Conservation (phyloP, 2,329 filamentous ascomycete species). For the Chrysoporthe austroafricana region DNA sequence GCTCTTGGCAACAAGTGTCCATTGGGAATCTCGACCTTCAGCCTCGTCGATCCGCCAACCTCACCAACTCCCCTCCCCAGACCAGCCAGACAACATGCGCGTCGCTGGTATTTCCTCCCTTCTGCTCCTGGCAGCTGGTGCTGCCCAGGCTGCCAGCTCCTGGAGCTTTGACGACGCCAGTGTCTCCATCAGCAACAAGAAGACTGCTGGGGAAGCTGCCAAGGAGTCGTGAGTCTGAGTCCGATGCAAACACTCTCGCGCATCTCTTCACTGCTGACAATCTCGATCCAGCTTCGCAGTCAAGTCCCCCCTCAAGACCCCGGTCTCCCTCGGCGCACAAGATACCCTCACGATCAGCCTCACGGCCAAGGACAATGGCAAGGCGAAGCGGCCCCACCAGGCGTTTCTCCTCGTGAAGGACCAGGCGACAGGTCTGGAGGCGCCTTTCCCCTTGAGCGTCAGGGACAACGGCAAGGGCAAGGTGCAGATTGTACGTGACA, state of each 20-base stretch:
- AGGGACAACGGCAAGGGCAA: conserved; percentile 89
- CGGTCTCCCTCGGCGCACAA: conserved; percentile 65
- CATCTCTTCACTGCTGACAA: conserved; percentile 31
- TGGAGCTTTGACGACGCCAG: conserved; percentile 78
- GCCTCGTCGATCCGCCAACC: conserved; percentile 20
- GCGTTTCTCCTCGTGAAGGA: conserved; percentile 87
- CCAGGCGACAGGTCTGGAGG: conserved; percentile 74
- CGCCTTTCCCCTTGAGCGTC: conserved; percentile 80
- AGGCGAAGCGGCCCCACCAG: conserved; percentile 86
- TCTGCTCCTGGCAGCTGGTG: conserved; percentile 53
- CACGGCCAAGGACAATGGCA: conserved; percentile 78
- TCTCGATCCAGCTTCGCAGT: conserved; percentile 56
- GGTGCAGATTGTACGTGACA: conserved; percentile 74
- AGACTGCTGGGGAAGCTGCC: conserved; percentile 55
- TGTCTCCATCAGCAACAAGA: conserved; percentile 68
- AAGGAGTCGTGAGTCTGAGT: conserved; percentile 66
- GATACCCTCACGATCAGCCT: conserved; percentile 83
- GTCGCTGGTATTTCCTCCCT: conserved; percentile 46
- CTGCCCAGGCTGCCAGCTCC: conserved; percentile 57
- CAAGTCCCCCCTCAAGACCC: conserved; percentile 62
- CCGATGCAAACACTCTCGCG: not conserved
- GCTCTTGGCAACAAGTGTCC: conserved; percentile 24
- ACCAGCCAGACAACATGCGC: conserved; percentile 41
- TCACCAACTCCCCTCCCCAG: conserved; percentile 17
- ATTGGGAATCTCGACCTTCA: conserved; percentile 18